These are phyloP conservation scores for Dactylonectria estremocensis DNA, from an alignment of 2,329 filamentous ascomycete species.

Conservation along the genomic window DNA sequence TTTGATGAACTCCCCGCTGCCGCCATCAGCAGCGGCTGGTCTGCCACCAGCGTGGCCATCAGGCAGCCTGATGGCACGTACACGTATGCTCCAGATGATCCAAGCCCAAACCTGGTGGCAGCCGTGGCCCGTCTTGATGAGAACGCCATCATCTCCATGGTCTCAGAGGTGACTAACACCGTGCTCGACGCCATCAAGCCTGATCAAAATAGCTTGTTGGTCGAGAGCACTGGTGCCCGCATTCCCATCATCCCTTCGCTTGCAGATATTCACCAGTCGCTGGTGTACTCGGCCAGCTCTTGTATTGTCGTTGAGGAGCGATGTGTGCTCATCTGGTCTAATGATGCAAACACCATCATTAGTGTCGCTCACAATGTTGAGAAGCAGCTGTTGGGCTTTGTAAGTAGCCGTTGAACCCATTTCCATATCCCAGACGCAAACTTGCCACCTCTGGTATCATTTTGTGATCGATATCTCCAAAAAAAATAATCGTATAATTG, in stretches of 20 bases:
- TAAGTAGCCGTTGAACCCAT: conserved; percentile 28
- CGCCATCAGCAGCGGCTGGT: conserved; percentile 45
- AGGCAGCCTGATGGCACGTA: conserved; percentile 42
- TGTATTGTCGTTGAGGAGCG: conserved; percentile 44
- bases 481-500: too few species aligned
- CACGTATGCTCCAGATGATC: conserved; percentile 41
- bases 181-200: conserved; percentile 44
- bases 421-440: not conserved
- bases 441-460: conserved; percentile 36
- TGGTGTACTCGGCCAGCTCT: conserved; percentile 37
- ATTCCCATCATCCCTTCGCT: conserved; percentile 43
- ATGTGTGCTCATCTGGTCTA: conserved; percentile 45
- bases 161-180: conserved; percentile 41
- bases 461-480: not conserved
- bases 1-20: conserved; percentile 44
- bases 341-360: conserved; percentile 42
- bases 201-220: conserved; percentile 35
- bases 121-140: conserved; percentile 42
- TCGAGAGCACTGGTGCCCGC: conserved; percentile 42
- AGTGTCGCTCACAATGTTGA: conserved; percentile 46
- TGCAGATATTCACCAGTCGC: conserved; percentile 34
- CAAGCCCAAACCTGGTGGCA: conserved; percentile 39
- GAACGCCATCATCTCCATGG: conserved; percentile 44
- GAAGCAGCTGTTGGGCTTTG: conserved; percentile 45
- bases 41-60: conserved; percentile 44